Conservation (phyloP, 2,329 filamentous ascomycete genomes). For the Didymella lethalis region DNA sequence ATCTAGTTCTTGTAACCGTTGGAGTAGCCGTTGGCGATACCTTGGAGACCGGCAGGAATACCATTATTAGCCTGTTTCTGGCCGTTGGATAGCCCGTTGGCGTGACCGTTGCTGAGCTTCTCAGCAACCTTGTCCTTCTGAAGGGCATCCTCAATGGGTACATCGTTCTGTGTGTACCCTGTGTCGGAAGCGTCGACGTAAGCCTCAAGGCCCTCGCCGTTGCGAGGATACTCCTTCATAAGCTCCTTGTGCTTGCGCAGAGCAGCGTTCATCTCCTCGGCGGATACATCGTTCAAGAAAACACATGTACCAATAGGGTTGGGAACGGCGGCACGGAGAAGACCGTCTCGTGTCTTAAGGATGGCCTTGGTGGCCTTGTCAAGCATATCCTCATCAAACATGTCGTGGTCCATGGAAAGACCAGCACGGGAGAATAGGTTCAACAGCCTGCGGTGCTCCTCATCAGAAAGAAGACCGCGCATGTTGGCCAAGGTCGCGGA, state of each 20-base stretch:
- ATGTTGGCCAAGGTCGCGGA: slow-evolving; percentile 72
- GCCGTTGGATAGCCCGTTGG: slow-evolving; percentile 27
- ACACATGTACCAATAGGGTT: slow-evolving; percentile 71
- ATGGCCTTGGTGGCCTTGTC: slow-evolving; percentile 73
- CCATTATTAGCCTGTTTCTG: slow-evolving; percentile 31
- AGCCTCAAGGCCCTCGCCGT: slow-evolving; percentile 72
- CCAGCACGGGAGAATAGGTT: slow-evolving; percentile 74
- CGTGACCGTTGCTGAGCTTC: slow-evolving; percentile 35
- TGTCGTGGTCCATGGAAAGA: slow-evolving; percentile 73
- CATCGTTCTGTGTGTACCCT: slow-evolving; percentile 62
- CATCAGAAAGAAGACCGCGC: slow-evolving; percentile 66
- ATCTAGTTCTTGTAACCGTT: slow-evolving; percentile 45
- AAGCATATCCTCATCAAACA: slow-evolving; percentile 71
- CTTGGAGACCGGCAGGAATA: slow-evolving; percentile 24
- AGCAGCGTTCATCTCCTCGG: slow-evolving; percentile 68
- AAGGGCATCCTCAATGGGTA: slow-evolving; percentile 47
- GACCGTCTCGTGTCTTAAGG: slow-evolving; percentile 73
- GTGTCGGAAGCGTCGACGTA: slow-evolving; percentile 75
- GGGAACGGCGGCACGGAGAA: slow-evolving; percentile 72
- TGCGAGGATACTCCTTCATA: slow-evolving; percentile 68
- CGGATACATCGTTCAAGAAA: slow-evolving; percentile 72
- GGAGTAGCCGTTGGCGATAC: slow-evolving; percentile 42
- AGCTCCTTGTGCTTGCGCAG: slow-evolving; percentile 70
- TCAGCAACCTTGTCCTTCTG: slow-evolving; percentile 35
- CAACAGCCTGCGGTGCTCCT: slow-evolving; percentile 69